Evolutionary conservation across 371 early-diverging fungal genomes (phyloP), one percentile per base, ranked within the genome.

Genomic region (Parasitella parasitica): DNA sequence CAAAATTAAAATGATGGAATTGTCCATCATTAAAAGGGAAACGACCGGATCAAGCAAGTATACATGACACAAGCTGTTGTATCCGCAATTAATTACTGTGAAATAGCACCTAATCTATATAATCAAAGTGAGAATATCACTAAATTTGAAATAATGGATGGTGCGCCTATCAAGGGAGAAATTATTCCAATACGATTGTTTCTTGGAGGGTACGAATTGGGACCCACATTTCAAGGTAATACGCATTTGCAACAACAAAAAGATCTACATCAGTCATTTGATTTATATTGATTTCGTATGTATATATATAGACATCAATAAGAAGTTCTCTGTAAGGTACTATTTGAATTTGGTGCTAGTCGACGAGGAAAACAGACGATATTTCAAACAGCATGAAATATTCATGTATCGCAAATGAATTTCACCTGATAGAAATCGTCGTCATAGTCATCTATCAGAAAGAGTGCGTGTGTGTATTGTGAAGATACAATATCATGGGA

Each of bases 81-180:
- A n/a, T n/a, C n/a, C n/a, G n/a, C n/a, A 12, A 3, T 37, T 61
- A 32, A 16, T 36, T 16, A 24, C n/a, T 46, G 22, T 43, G 90
- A 37, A 94, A 94, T 15, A 96, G 94, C 65, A 91, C 94, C 71
- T 94, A 43, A 43, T 43, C 43, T 16, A 20, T 43, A 92, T 77
- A 94, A 94, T 73, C 96, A 96, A 76, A 93, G 91, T 73, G 97
- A 97, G 75, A 95, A 94, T 0, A 86, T 97, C 32, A 93, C 94
- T 52, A 94, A 93, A 75, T 96, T 91, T 67, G 96, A 97, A 68
- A 96, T 97, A 70, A 96, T 97, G 96, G 97, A 97, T 70, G 97
- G 97, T 5, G 95, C 95, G n/a, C 96, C 97, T 9, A 92, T 93
- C n/a, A 81, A 92, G 82, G 88, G 94, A 15, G 97, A 97, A 72